Percentiles rank a stretch among this genome's conserved stretches.
Conservation (phyloP, 495 filamentous ascomycete species). For the Neurospora sp. region DNA sequence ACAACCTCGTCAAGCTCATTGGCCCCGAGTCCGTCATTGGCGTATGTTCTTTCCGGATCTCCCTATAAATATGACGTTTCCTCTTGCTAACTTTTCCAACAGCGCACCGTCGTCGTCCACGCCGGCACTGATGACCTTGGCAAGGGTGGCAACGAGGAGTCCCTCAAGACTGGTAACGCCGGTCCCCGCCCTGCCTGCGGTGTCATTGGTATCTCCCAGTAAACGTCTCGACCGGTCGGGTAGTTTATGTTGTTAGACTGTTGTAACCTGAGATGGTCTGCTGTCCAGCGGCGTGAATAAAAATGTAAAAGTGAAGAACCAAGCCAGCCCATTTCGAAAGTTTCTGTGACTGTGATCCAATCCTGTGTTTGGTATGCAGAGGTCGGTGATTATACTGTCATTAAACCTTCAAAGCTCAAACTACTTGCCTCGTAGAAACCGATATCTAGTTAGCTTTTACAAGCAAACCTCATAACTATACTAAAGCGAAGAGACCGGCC, state of each 20-base stretch:
- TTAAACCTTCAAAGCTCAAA: not conserved
- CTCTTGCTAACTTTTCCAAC: slow-evolving; percentile 9
- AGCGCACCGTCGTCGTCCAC: slow-evolving; percentile 95
- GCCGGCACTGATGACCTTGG: slow-evolving; percentile 92
- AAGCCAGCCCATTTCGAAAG: not conserved
- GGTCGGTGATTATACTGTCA: not conserved
- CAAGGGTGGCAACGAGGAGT: slow-evolving; percentile 79
- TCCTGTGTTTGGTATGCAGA: not conserved
- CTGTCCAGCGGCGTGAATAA: not conserved
- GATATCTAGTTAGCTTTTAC: not conserved
- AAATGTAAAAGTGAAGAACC: not conserved
- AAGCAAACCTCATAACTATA: not conserved
- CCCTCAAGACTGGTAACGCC: slow-evolving; percentile 95
- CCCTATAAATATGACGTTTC: not conserved
- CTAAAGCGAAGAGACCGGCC: not conserved
- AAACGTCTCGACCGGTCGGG: slow-evolving; percentile 11
- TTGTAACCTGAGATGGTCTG: not conserved
- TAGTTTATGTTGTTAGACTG: not conserved
- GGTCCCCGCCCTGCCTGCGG: slow-evolving; percentile 88
- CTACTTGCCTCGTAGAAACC: not conserved
- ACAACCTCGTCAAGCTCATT: slow-evolving; percentile 85
- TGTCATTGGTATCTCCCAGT: slow-evolving; percentile 80
- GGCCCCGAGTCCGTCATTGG: slow-evolving; percentile 92
- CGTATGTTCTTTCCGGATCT: slow-evolving; percentile 42
- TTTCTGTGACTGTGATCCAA: not conserved